Base-by-base conservation (phyloP, 805 yeast genomes). In the Kregervanrija pseudodelftensis region DNA sequence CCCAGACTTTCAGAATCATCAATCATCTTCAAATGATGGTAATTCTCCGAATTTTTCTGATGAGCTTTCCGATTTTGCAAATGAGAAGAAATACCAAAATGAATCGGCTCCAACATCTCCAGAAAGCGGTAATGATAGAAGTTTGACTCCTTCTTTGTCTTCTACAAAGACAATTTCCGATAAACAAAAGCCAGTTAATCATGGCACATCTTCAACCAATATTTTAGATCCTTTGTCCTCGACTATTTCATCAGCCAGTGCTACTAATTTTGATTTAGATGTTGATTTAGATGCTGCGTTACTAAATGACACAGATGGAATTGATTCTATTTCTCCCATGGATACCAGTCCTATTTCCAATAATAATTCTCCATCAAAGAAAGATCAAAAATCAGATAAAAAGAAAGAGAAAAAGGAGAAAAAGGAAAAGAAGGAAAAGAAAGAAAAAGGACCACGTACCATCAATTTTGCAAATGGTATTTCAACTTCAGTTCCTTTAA, bases 401-500 rank as follows among this genome's bases (percentile, higher is more conserved):
- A 51, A 52, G 44, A 46, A 51, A 38, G 49, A 43, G 43, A 59
- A 53, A 49, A 58, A 53, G 50, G 56, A 48, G 42, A 49, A 49
- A 37, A 58, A 54, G 11, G 54, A 52, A 43, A 55, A 51, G 47
- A 64, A 56, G 42, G 64, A 57, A 41, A 54, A 57, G 36, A 58
- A 54, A 40, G 60, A 57, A 49, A 49, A 58, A 8, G 54, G 57
- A 3, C 56, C 55, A 15, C 66, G 80, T 43, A 47, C 55, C 8
- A 74, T 73, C 22, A 77, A 79, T 22, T 72, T 76, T 43, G 85
- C 85, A 2, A 79, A 85, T 35, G 86, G 88, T 40, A 81, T 85
- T 34, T 80, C 90, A 11, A 82, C 89, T 38, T 76, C 85, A 2
- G 83, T 85, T 46, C 93, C 93, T 1, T 85, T 85, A 7, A 82